Evolutionary conservation across 2,329 filamentous ascomycete genomes (phyloP).

Genomic region (Nakataea oryzae): DNA sequence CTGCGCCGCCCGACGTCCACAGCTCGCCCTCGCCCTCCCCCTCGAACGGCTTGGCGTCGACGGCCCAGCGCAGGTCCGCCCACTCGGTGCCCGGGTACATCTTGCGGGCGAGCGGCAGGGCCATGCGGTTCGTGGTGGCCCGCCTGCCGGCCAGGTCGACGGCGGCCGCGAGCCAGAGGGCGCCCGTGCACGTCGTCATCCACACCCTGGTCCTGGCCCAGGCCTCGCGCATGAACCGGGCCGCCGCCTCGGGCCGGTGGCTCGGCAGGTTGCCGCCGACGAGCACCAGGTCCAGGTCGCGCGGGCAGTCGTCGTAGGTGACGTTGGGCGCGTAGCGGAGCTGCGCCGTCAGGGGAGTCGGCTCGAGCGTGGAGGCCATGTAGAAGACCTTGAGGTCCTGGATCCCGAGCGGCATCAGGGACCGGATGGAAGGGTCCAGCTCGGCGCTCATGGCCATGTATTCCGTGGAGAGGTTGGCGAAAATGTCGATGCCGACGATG

Average conservation of each 20-base stretch:
- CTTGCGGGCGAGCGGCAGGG: slow-evolving; percentile 15
- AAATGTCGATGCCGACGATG: slow-evolving; percentile 26
- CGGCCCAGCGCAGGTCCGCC: slow-evolving; percentile 26
- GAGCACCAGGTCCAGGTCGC: slow-evolving; percentile 28
- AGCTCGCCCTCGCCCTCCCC: slow-evolving; percentile 18
- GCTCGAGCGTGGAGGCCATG: slow-evolving; percentile 22
- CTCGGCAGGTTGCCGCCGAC: slow-evolving; percentile 22
- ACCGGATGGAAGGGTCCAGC: slow-evolving; percentile 6
- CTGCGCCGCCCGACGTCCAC: slow-evolving; percentile 25
- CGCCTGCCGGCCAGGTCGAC: slow-evolving; percentile 25
- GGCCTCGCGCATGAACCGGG: slow-evolving; percentile 24
- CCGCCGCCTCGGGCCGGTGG: slow-evolving; percentile 19
- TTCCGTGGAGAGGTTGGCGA: slow-evolving; percentile 21
- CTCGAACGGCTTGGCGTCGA: slow-evolving; percentile 19
- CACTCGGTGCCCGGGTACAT: slow-evolving; percentile 22
- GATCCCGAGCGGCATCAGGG: not conserved
- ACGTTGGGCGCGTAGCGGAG: slow-evolving; percentile 22
- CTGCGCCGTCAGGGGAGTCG: slow-evolving; percentile 17
- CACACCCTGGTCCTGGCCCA: slow-evolving; percentile 21
- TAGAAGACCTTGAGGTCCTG: slow-evolving; percentile 24
- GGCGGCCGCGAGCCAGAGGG: slow-evolving; percentile 24
- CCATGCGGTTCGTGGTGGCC: slow-evolving; percentile 24
- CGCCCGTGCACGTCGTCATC: slow-evolving; percentile 25
- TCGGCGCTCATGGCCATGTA: not conserved
- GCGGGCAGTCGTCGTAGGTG: slow-evolving; percentile 27